Evolutionary conservation across 2,329 filamentous ascomycete genomes (phyloP), one percentile per base, ranked within the genome.

Genomic region (Orbilia quercus): DNA sequence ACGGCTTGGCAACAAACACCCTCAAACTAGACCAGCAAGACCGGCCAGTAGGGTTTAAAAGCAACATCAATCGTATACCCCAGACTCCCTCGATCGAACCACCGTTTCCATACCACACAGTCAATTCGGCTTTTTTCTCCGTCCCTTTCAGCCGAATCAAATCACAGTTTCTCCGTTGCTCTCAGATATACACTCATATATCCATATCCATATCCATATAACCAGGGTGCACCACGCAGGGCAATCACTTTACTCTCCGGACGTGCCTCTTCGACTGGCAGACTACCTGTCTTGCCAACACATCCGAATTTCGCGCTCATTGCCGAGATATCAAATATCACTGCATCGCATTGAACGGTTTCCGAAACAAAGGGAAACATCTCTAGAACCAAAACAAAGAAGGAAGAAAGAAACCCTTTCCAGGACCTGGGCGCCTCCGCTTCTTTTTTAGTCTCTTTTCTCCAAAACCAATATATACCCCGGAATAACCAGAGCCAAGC

Each of bases 341-440:
- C 4, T 16, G 11, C 14, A 40, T 31, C 36, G 36, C 6, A 40
- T 31, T 1, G 11, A 51, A 51, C n/a, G 23, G 20, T 7, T 11
- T 44, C 40, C 38, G 53, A 57, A 57, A 57, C 53, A 44, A 42
- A 57, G 53, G 44, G 38, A 57, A 44, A 57, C 38, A 16, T 57
- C 53, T 44, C 53, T 40, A 40, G 36, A 40, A 40, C 22, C 14
- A 23, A 58, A 28, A 18, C 28, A 16, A 40, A 54, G 11, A 23
- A 42, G 14, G 45, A 28, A 18, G 28, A 16, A 40, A 54, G 11
- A 23, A 42, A 20, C 14, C 51, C 5, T 22, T 58, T 7, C 2
- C 31, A 28, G 1, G 7, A 22, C 18, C 18, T 25, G 38, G 16
- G 2, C 12, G 14, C 6, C n/a, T 6, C 48, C n/a, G 14, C 25